Conservation (phyloP, 139 green algal genomes). For the Chlamydomonas sp. region DNA sequence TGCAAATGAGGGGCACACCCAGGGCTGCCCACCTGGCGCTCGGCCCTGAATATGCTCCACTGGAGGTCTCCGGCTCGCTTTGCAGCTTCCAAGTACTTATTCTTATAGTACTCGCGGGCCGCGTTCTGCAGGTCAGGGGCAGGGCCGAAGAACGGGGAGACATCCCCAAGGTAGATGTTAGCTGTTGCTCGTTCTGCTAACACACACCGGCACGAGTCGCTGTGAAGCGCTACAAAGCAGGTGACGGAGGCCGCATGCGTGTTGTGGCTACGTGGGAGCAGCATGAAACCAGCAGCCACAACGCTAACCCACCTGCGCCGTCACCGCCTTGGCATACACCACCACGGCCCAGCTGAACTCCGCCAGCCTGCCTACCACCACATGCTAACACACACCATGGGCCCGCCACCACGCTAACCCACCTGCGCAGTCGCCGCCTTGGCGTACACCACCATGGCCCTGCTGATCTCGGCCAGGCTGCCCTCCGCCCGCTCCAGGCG, state of each 20-base stretch:
- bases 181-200: not conserved
- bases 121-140: not conserved
- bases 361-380: not conserved
- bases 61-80: conserved; percentile 34
- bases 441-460: conserved; percentile 32
- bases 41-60: conserved; percentile 30
- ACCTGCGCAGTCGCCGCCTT: conserved; percentile 34
- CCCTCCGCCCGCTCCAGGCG: not conserved
- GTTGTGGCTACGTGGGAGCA: no score
- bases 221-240: no score
- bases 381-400: not conserved
- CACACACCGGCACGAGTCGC: no score
- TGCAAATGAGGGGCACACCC: no score
- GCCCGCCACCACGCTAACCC: not conserved
- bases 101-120: conserved; percentile 14
- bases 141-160: not conserved
- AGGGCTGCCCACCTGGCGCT: conserved; percentile 7
- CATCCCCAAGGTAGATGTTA: no score
- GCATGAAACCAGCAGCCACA: not conserved
- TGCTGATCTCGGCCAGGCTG: conserved; percentile 18
- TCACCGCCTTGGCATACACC: conserved; percentile 33
- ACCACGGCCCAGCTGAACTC: conserved; percentile 19
- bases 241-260: no score
- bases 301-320: conserved; percentile 12
- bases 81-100: conserved; percentile 12